Evolutionary conservation across 495 filamentous ascomycete species (phyloP).

Genomic region (Cetradonia linearis): DNA sequence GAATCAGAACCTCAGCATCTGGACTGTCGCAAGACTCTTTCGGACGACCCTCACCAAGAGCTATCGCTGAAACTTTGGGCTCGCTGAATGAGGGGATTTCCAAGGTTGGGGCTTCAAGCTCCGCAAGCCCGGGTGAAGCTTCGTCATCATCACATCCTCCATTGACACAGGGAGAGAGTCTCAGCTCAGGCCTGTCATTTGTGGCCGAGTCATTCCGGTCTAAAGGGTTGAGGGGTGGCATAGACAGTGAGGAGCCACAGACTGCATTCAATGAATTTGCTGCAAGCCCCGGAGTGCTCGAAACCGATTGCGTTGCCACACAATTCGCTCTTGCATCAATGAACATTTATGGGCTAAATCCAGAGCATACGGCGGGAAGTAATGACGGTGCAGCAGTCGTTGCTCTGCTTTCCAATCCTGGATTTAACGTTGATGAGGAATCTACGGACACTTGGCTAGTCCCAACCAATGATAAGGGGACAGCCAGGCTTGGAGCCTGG

Average conservation of each 20-base stretch:
- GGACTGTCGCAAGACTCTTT: constrained; percentile 8
- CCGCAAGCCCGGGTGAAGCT: background rate
- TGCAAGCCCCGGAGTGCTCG: background rate
- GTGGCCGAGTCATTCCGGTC: constrained; percentile 12
- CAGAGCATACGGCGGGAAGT: background rate
- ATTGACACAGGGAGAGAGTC: background rate
- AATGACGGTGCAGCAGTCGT: constrained; percentile 38
- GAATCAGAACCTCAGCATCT: constrained; percentile 20
- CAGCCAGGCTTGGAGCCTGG: background rate
- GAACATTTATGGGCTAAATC: background rate
- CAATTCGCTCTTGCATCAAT: background rate
- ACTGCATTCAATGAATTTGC: constrained; percentile 12
- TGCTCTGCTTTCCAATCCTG: constrained; percentile 41
- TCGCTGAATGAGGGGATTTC: background rate
- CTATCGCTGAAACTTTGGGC: background rate
- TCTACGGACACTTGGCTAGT: constrained; percentile 21
- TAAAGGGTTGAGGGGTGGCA: background rate
- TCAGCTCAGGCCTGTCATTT: background rate
- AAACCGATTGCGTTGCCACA: background rate
- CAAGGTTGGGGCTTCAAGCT: constrained; percentile 6
- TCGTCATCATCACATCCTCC: background rate
- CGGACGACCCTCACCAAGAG: background rate
- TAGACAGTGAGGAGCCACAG: constrained; percentile 3
- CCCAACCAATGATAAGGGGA: background rate
- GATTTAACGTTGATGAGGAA: constrained; percentile 42